These are phyloP conservation scores for Pestalotiopsis sp. DNA, from an alignment of 2,329 filamentous ascomycete species.

Conservation along the genomic window DNA sequence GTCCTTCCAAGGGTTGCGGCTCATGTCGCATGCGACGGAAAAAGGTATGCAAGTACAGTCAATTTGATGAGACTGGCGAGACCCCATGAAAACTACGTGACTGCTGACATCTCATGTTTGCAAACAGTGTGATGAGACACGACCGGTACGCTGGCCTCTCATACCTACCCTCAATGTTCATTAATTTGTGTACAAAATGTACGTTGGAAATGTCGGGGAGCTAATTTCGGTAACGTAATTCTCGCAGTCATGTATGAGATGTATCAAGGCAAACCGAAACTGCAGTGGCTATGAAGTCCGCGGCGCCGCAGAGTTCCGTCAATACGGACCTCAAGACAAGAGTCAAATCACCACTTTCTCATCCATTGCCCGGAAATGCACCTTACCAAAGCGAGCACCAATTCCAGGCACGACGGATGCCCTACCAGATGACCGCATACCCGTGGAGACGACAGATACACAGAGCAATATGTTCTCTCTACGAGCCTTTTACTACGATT, in stretches of 20 bases:
- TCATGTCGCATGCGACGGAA: constrained; percentile 23
- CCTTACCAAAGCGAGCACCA: constrained; percentile 19
- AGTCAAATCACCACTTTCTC: not conserved
- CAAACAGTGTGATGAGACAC: constrained; percentile 23
- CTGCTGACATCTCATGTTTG: not conserved
- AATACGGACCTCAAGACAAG: not conserved
- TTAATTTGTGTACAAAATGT: not conserved
- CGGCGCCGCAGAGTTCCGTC: not conserved
- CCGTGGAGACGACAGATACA: constrained; percentile 17
- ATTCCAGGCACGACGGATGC: constrained; percentile 19
- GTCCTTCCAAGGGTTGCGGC: constrained; percentile 24
- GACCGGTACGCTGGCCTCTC: constrained; percentile 20
- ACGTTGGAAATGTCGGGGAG: not conserved
- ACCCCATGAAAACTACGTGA: not conserved
- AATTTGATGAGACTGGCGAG: not conserved
- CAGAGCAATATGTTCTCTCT: constrained; percentile 19
- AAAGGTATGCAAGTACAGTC: constrained; percentile 17
- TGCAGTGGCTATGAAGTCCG: constrained; percentile 20
- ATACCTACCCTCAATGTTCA: not conserved
- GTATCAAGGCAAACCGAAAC: constrained; percentile 19
- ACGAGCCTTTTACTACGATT: constrained; percentile 27
- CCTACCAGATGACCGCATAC: constrained; percentile 20
- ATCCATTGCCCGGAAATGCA: constrained; percentile 23
- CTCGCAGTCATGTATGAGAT: constrained; percentile 24
- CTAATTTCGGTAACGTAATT: not conserved